Conservation (phyloP, 495 filamentous ascomycete species). For the Tuber borchii region DNA sequence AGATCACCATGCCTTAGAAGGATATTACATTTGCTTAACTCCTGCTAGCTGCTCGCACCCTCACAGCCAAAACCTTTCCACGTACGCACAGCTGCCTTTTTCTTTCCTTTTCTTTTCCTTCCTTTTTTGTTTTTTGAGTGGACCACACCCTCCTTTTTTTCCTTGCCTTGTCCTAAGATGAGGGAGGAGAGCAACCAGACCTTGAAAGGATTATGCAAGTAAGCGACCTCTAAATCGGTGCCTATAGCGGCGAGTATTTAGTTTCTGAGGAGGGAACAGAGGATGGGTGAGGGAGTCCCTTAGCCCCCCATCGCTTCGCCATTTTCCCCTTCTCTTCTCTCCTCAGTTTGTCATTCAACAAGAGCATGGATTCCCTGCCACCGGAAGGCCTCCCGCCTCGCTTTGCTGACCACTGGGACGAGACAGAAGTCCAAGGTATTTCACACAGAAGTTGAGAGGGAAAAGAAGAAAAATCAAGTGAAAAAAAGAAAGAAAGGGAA, state of each 20-base stretch:
- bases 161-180: constrained; percentile 15
- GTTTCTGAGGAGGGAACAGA: not conserved
- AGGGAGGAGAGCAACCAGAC: constrained; percentile 11
- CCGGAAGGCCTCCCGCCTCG: constrained; percentile 6
- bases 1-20: not conserved
- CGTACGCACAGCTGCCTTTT: not conserved
- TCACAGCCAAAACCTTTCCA: constrained; percentile 4
- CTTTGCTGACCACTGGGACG: constrained; percentile 1
- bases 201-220: constrained; percentile 32
- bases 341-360: constrained; percentile 9
- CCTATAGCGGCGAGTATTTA: not conserved
- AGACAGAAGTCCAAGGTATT: not conserved
- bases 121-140: constrained; percentile 11
- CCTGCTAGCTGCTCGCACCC: not conserved
- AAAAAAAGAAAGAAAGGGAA: constrained; percentile 16
- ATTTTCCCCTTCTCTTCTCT: not conserved
- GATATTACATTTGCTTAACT: constrained; percentile 9
- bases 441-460: not conserved
- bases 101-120: constrained; percentile 12
- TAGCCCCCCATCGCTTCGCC: not conserved
- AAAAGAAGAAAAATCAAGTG: constrained; percentile 21
- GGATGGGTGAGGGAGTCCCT: constrained; percentile 5
- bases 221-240: constrained; percentile 27
- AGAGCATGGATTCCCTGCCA: constrained; percentile 12
- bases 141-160: constrained; percentile 6